Evolutionary conservation across 2,329 filamentous ascomycete species (phyloP), one percentile per base, ranked within the genome.

Genomic region (Alternaria sp.): DNA sequence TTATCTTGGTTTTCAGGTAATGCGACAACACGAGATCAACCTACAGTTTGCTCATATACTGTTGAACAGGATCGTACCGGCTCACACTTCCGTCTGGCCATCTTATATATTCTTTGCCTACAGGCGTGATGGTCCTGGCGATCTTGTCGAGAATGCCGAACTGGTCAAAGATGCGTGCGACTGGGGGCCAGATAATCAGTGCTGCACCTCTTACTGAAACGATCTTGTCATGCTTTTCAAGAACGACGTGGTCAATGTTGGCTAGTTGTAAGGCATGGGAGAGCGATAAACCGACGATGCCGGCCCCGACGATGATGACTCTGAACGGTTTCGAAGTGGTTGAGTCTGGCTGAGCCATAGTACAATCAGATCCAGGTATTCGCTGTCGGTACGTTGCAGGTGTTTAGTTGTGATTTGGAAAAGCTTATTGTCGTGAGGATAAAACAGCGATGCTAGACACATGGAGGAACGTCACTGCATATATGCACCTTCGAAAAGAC

Each of bases 191-290:
- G 44, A 73, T 55, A 7, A 63, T 65, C 32, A 73, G 54, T 12
- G 65, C 66, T 16, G 71, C 70, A 3, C 71, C 70, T 39, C 62
- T 54, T 14, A 69, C 12, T 1, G 70, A 69, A 2, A 67, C 61
- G 11, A 71, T 66, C 20, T 67, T 43, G 7, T 51, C 43, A 42
- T 69, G 62, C 28, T 68, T 68, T 57, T 74, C 71, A 14, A 74
- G 61, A 30, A 74, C 58, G 7, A 72, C 24, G 54, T 67, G 70
- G 16, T 72, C 66, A 42, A 72, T 72, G 18, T 65, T 60, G 32
- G 62, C 59, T 9, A 65, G 62, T 46, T 71, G 62, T 4, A 73
- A 49, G 9, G 62, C 61, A 42, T 70, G 65, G 4, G 70, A 66
- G 20, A 71, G 43, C 11, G 62, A 59, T 4, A 73, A 57, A 4